Conservation (phyloP, 2,329 filamentous ascomycete genomes). For the Cryphonectria parasitica region DNA sequence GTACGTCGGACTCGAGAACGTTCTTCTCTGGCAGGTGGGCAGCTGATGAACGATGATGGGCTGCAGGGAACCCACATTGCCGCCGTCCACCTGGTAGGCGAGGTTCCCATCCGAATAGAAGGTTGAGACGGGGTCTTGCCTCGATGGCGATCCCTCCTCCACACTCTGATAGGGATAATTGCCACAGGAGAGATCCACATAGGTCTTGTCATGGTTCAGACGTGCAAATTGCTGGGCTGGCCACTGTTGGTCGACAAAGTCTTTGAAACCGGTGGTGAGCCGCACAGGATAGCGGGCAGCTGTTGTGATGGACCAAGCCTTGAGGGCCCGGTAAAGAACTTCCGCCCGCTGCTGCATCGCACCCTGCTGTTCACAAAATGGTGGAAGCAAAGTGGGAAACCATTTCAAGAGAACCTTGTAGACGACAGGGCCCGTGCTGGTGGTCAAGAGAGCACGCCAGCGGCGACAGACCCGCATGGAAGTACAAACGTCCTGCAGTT, state of each 20-base stretch:
- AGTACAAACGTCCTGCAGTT: constrained; percentile 12
- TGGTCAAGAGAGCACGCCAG: constrained; percentile 13
- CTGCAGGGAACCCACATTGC: background rate
- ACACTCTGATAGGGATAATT: background rate
- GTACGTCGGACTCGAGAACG: background rate
- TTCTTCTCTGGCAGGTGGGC: background rate
- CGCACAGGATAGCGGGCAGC: constrained; percentile 13
- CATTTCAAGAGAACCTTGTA: constrained; percentile 1
- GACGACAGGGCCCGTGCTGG: background rate
- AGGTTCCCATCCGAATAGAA: constrained; percentile 11
- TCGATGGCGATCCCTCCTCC: too few species aligned
- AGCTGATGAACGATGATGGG: constrained; percentile 12
- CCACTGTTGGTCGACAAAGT: background rate
- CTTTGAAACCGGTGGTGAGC: background rate
- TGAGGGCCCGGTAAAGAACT: background rate
- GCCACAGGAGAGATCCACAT: constrained; percentile 1
- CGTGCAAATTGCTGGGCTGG: constrained; percentile 12
- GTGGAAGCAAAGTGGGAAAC: background rate
- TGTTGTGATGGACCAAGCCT: constrained; percentile 6
- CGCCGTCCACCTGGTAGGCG: constrained; percentile 9
- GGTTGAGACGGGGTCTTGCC: background rate
- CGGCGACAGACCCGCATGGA: constrained; percentile 14
- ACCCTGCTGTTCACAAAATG: background rate
- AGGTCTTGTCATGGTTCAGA: constrained; percentile 8
- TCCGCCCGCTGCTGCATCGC: too few species aligned